A percentile compares a stretch with the other conserved stretches of the same genome.
phyloP scores from a whole-genome alignment of 1,284 basidiomycete species.

The Pholiota adiposa region DNA sequence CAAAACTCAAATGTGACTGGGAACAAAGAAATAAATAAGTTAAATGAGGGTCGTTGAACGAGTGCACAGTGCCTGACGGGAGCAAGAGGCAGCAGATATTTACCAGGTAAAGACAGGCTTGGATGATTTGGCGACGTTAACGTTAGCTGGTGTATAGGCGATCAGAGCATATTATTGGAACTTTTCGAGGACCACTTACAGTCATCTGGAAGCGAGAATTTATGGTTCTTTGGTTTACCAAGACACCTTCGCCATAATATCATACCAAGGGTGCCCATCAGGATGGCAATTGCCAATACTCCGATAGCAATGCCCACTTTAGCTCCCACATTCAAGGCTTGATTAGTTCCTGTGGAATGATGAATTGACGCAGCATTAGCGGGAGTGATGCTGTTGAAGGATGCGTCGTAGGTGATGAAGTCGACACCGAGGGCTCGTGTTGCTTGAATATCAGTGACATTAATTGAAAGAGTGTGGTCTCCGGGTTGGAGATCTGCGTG shows the following conservation, averaged over 20 bases:
- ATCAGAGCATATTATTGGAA: neutral
- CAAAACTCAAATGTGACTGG: neutral
- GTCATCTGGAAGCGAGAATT: conserved; percentile 7
- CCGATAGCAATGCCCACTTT: conserved; percentile 22
- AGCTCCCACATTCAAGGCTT: conserved; percentile 7
- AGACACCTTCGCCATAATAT: conserved; percentile 15
- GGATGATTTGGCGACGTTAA: conserved; percentile 4
- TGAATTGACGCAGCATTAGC: conserved; percentile 2
- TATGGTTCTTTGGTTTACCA: conserved; percentile 3
- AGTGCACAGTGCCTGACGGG: neutral
- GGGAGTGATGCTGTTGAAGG: conserved; percentile 27
- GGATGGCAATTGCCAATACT: conserved; percentile 11
- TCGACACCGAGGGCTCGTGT: conserved; percentile 40
- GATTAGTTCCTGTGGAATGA: neutral
- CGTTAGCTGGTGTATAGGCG: conserved; percentile 1
- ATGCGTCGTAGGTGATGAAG: conserved; percentile 41
- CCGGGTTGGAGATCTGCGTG: conserved; percentile 34
- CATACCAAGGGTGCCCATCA: conserved; percentile 8
- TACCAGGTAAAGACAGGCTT: conserved; percentile 10
- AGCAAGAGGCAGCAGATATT: neutral
- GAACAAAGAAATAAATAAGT: neutral
- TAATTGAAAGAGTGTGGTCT: conserved; percentile 38
- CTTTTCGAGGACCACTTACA: neutral
- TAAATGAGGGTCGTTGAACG: neutral
- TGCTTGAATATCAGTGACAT: conserved; percentile 36